Percentiles rank a stretch among this genome's conserved stretches.
Conservation (phyloP, 805 yeast genomes). For the Candida yuanshanica region DNA sequence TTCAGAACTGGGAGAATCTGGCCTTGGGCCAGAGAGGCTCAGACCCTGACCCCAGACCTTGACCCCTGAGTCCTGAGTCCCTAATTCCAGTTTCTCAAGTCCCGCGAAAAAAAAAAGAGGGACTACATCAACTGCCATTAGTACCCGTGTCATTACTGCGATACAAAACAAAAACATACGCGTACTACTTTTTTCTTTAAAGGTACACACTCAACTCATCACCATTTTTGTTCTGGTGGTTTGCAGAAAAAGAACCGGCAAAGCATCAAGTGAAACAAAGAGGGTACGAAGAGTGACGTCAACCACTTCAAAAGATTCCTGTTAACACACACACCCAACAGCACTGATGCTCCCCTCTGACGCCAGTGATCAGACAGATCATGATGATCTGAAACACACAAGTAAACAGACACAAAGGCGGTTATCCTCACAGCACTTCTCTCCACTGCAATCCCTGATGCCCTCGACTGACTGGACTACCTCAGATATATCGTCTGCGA, state of each 20-base stretch:
- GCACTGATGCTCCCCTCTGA: not conserved
- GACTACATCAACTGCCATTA: not conserved
- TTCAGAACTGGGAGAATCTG: no score
- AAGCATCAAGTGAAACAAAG: no score
- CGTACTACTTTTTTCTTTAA: no score
- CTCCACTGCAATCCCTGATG: slow-evolving; percentile 5
- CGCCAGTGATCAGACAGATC: not conserved
- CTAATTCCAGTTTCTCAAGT: not conserved
- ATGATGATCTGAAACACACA: not conserved
- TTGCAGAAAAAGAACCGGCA: no score
- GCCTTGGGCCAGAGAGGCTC: no score
- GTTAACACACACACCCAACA: not conserved
- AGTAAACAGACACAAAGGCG: not conserved
- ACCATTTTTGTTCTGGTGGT: no score
- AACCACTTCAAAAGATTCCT: not conserved
- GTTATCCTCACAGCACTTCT: not conserved
- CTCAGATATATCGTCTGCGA: no score
- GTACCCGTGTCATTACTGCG: not conserved
- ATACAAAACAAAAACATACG: not conserved
- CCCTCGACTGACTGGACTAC: slow-evolving; percentile 3
- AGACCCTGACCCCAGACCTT: no score
- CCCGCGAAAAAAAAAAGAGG: no score
- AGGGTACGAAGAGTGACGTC: no score
- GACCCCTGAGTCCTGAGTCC: no score
- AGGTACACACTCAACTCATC: no score